Conservation (phyloP, 306 rosid species). For the Lithocarpus polystachyus region DNA sequence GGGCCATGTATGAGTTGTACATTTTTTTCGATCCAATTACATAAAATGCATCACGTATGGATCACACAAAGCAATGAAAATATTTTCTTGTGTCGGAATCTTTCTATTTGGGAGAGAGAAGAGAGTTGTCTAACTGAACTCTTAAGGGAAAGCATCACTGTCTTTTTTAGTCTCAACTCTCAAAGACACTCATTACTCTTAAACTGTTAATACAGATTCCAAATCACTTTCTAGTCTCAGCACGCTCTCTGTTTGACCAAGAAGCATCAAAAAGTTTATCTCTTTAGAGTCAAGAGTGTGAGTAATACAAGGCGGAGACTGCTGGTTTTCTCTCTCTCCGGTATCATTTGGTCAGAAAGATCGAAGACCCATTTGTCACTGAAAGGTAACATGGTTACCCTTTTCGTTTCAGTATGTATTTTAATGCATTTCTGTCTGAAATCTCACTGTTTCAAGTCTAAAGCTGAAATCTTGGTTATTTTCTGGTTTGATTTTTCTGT, state of each 20-base stretch:
- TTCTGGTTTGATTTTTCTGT: slow-evolving; percentile 8
- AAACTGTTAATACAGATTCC: neutral
- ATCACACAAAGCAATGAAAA: neutral
- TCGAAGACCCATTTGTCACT: slow-evolving; percentile 14
- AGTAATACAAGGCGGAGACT: neutral
- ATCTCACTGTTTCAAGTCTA: slow-evolving; percentile 5
- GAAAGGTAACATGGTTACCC: slow-evolving; percentile 11
- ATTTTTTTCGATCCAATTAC: neutral
- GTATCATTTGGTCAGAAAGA: neutral
- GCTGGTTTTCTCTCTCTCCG: neutral
- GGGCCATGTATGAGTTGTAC: neutral
- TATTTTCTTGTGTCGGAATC: slow-evolving; percentile 14
- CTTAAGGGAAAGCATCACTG: neutral
- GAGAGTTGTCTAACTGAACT: neutral
- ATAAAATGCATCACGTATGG: neutral
- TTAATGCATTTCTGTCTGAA: neutral
- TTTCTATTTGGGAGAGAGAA: neutral
- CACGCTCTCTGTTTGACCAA: neutral
- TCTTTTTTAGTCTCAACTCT: neutral
- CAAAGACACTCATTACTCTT: neutral
- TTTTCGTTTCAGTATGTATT: too few relatives aligned
- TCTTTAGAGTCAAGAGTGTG: too few relatives aligned
- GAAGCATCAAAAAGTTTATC: neutral
- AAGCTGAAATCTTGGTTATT: slow-evolving; percentile 23
- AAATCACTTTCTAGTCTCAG: neutral